These are phyloP conservation scores for Coemansia sp. DNA, from an alignment of 192 early-diverging fungal genomes.

Conservation along the genomic window DNA sequence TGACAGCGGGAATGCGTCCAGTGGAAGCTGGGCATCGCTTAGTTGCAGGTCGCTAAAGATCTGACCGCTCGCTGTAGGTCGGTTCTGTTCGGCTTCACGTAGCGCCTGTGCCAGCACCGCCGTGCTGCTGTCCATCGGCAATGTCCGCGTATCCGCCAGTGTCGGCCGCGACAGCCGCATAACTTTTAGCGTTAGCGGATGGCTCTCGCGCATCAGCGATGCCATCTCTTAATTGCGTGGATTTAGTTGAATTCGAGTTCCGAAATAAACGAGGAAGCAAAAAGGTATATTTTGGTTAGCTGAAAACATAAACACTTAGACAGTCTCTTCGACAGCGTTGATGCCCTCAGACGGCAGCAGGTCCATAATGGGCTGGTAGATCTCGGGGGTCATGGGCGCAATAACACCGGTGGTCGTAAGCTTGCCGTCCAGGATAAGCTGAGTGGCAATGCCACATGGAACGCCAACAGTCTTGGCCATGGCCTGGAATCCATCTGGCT, in stretches of 20 bases:
- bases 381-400: slow-evolving; percentile 86
- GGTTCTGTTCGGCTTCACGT: slow-evolving; percentile 42
- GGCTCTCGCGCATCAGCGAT: slow-evolving; percentile 54
- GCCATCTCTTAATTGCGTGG: slow-evolving; percentile 18
- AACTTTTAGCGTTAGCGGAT: slow-evolving; percentile 84
- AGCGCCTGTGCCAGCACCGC: slow-evolving; percentile 37
- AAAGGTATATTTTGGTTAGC: neutral
- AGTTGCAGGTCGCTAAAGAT: slow-evolving; percentile 36
- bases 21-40: slow-evolving; percentile 47
- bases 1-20: slow-evolving; percentile 59
- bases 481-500: slow-evolving; percentile 82
- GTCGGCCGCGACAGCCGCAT: slow-evolving; percentile 85
- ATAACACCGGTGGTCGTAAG: slow-evolving; percentile 80
- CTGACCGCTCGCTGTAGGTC: slow-evolving; percentile 48
- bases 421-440: slow-evolving; percentile 88
- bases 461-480: slow-evolving; percentile 98
- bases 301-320: slow-evolving; percentile 10
- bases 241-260: neutral
- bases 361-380: slow-evolving; percentile 88
- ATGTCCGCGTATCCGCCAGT: slow-evolving; percentile 55
- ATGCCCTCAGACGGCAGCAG: slow-evolving; percentile 88
- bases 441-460: slow-evolving; percentile 93
- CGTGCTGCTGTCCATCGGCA: slow-evolving; percentile 41
- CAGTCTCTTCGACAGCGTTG: slow-evolving; percentile 72
- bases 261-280: slow-evolving; percentile 1